phyloP scores from a whole-genome alignment of 2,329 filamentous ascomycete genomes.

The Pseudopithomyces chartarum region DNA sequence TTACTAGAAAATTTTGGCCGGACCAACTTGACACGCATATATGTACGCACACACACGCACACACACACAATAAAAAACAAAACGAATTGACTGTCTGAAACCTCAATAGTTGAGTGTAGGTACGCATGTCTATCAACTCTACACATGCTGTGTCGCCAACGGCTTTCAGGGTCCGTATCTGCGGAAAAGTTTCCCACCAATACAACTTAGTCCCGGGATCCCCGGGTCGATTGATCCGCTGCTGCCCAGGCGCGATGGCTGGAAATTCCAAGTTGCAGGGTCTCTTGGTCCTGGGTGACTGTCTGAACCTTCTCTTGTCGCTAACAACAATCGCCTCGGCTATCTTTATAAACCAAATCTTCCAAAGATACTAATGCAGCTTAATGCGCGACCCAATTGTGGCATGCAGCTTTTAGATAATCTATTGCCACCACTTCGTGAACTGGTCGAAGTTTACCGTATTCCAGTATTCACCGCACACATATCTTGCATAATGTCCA shows the following conservation, averaged over 20 bases:
- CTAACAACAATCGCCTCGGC: slow-evolving; percentile 1
- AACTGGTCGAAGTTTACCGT: background rate
- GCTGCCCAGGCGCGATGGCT: too few relatives aligned
- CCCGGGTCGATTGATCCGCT: too few relatives aligned
- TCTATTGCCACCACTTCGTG: background rate
- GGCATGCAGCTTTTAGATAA: background rate
- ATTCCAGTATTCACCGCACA: background rate
- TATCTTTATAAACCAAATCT: slow-evolving; percentile 1
- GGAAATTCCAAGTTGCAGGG: background rate
- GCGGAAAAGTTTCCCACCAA: background rate
- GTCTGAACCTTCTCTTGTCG: background rate
- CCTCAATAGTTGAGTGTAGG: too few relatives aligned
- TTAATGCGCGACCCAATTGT: background rate
- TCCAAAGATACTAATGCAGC: background rate
- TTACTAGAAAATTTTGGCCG: too few relatives aligned
- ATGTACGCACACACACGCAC: too few relatives aligned
- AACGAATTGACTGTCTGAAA: too few relatives aligned
- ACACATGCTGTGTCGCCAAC: background rate
- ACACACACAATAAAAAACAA: too few relatives aligned
- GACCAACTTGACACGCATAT: too few relatives aligned
- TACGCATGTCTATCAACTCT: too few relatives aligned
- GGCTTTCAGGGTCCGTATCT: background rate
- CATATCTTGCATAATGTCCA: background rate
- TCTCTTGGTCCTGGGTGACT: too few relatives aligned
- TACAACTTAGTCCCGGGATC: too few relatives aligned